Conservation (phyloP, 164 flowering plant species). For the Aristolochia fimbriata region DNA sequence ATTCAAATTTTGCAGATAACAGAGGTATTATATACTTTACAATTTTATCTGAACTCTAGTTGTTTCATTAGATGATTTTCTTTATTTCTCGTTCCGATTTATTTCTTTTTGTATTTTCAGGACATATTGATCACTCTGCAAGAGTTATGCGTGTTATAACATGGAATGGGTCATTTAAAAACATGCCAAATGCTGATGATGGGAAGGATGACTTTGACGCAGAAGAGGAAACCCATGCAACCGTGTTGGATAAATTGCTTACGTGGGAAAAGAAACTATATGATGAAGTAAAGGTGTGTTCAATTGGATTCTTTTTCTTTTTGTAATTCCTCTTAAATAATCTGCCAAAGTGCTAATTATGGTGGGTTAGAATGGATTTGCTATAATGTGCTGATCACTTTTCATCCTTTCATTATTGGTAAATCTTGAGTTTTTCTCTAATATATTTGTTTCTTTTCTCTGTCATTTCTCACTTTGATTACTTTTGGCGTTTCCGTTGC, state of each 20-base stretch:
- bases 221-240: slow-evolving; percentile 92
- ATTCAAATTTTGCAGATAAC: slow-evolving; percentile 85
- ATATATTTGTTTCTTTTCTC: too few species aligned
- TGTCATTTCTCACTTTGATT: too few species aligned
- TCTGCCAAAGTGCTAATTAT: too few species aligned
- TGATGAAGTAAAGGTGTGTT: slow-evolving; percentile 88
- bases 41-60: not conserved
- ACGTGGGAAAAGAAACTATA: slow-evolving; percentile 97
- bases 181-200: slow-evolving; percentile 36
- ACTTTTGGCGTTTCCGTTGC: too few species aligned
- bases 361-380: too few species aligned
- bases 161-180: slow-evolving; percentile 71
- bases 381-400: too few species aligned
- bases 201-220: slow-evolving; percentile 46
- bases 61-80: not conserved
- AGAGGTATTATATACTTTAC: slow-evolving; percentile 31
- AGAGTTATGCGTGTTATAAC: slow-evolving; percentile 93
- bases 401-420: too few species aligned
- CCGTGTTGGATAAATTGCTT: slow-evolving; percentile 81
- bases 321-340: too few species aligned
- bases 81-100: not conserved
- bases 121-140: slow-evolving; percentile 84
- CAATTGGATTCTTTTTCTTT: not conserved
- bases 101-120: slow-evolving; percentile 22
- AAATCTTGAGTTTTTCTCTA: too few species aligned